Evolutionary conservation across 176 grass and related monocot species (phyloP), one percentile per base, ranked within the genome.

Genomic region (Secale cereale): DNA sequence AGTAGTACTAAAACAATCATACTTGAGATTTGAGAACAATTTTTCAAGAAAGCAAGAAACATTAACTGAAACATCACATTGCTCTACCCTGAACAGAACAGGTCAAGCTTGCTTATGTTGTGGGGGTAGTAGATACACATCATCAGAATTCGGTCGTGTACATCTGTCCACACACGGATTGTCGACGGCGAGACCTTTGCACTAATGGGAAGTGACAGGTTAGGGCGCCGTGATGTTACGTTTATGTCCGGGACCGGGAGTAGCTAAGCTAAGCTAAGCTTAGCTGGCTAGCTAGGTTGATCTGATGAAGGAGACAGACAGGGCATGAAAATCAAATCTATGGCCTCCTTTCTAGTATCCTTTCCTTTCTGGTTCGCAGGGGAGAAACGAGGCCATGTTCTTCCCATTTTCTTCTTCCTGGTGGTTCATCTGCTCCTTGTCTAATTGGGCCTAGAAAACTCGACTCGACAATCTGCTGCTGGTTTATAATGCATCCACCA

Each of bases 351-450:
- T 68, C 22, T 29, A 10, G 30, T 31, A 52, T 2, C 12, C 13
- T 41, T 59, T 6, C 56, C 32, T 72, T 15, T 29, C 52, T 57
- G 5, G 52, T 22, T 39, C 2, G 61, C 22, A 68, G 75, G 28
- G 66, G 56, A 46, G 57, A 83, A 33, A 78, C 29, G 32, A 59
- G 30, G 12, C 0, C 8, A 22, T 57, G 43, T 17, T 35, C 11
- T 67, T 1, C 15, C 11, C 22, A 3, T 1, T 26, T 15, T 43
- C 12, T 0, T 0, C 69, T 72, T 43, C 33, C 2, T 0, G 52
- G 76, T 87, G 68, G 89, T 84, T 91, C 81, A 81, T 76, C 89
- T 39, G 28, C 89, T 77, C 46, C 7, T n/a, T n/a, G 69, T 68
- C 89, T 52, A 69, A 67, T 6, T 59, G 17, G n/a, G 35, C 10